phyloP scores from a whole-genome alignment of 495 filamentous ascomycete genomes.

The Daldinia childiae region DNA sequence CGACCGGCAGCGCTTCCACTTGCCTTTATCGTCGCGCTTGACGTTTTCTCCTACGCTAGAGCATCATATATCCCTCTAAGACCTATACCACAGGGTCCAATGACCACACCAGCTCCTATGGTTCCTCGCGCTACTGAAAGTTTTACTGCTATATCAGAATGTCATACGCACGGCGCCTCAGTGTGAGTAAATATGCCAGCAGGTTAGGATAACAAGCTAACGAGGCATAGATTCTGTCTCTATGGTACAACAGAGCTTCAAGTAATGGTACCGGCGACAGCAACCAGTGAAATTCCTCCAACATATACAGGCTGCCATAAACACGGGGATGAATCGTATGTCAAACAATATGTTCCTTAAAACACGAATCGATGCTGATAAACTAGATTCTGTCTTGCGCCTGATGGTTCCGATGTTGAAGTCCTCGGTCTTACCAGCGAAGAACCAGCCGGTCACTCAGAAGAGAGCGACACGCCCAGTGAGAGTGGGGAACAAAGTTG shows the following conservation, averaged over 20 bases:
- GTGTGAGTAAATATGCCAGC: constrained; percentile 38
- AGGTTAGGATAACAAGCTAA: background rate
- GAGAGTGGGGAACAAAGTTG: constrained; percentile 53
- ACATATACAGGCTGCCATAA: constrained; percentile 63
- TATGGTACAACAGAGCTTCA: constrained; percentile 53
- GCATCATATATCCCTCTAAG: constrained; percentile 11
- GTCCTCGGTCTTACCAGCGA: constrained; percentile 29
- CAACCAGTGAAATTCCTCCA: constrained; percentile 55
- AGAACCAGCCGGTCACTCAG: constrained; percentile 19
- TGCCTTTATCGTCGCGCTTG: background rate
- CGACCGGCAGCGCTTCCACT: background rate
- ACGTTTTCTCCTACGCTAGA: background rate
- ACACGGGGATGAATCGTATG: constrained; percentile 59
- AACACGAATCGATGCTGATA: background rate
- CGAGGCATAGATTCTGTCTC: constrained; percentile 50
- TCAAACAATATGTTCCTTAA: background rate
- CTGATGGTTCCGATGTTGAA: constrained; percentile 53
- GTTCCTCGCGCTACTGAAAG: constrained; percentile 17
- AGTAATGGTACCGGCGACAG: constrained; percentile 54
- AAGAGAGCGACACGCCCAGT: constrained; percentile 21
- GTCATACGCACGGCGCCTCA: constrained; percentile 51
- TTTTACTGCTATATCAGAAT: constrained; percentile 51
- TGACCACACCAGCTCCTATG: background rate
- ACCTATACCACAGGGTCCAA: background rate
- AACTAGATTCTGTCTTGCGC: constrained; percentile 53